Base-by-base conservation (phyloP, 345 rosid species). In the Erodium maritimum region DNA sequence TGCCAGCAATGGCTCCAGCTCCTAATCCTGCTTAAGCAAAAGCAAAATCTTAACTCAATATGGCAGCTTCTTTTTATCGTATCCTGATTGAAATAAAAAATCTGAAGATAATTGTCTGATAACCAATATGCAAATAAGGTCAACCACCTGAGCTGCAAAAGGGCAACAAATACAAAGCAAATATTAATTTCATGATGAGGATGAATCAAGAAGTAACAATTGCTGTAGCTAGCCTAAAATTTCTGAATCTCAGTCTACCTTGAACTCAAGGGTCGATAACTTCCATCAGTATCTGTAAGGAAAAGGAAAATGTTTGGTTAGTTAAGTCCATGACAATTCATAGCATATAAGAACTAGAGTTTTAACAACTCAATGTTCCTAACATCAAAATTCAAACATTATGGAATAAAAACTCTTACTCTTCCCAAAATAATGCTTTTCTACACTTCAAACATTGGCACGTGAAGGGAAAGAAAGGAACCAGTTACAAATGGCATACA, bases 81-180 rank as follows among this genome's bases (percentile, higher is more conserved):
- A 21, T 23, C 25, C 48, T 62, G 52, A 56, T 60, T 50, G 48
- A 59, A 61, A 64, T 62, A 50, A 56, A 55, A n/a, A 61, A 66
- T 23, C 37, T 18, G 18, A 60, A 53, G 57, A 68, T 60, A 71
- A 52, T 64, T 24, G 57, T 72, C 65, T 22, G 18, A 72, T 37
- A 69, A 51, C 23, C 20, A 55, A 55, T 46, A 24, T n/a, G 76
- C 17, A 65, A 34, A 61, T 73, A 75, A 77, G 70, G 65, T 59
- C 74, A 71, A 69, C 71, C 82, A 78, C 90, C 77, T 69, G 71
- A 23, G 77, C 95, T 87, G 82, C 82, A 87, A 74, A 76, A 68
- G 61, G 58, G n/a, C n/a, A 56, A 73, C 67, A 33, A 62, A 20
- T 45, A 14, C 18, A 29, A 21, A 23, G 19, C 50, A 56, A 61